Conservation (phyloP, 2,329 filamentous ascomycete genomes). For the Monosporascus sp. region DNA sequence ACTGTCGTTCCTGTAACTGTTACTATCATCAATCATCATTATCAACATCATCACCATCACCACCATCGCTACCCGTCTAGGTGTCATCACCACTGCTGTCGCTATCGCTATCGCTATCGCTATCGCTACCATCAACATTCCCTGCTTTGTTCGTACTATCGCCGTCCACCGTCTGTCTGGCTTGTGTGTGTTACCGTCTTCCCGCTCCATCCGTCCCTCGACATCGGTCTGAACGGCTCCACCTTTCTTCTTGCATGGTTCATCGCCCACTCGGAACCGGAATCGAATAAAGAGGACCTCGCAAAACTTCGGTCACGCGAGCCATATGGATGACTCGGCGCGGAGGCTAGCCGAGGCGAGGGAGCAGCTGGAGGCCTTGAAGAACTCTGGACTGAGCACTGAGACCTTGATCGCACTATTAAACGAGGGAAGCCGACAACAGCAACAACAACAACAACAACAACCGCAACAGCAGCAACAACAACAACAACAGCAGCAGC, state of each 20-base stretch:
- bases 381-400: constrained; percentile 27
- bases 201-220: not conserved
- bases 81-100: not conserved
- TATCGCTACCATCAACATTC: not conserved
- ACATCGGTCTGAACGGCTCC: not conserved
- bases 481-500: constrained; percentile 1
- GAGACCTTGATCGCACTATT: constrained; percentile 23
- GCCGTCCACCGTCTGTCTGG: not conserved
- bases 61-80: not conserved
- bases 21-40: too few relatives aligned
- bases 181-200: too few relatives aligned
- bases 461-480: constrained; percentile 4
- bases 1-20: not conserved
- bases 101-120: not conserved
- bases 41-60: not conserved
- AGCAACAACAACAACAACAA: constrained; percentile 3
- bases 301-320: not conserved
- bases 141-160: not conserved
- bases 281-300: not conserved
- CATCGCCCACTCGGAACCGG: not conserved
- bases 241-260: not conserved
- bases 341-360: constrained; percentile 26
- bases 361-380: constrained; percentile 27
- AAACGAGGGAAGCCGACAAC: constrained; percentile 18
- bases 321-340: constrained; percentile 25